phyloP scores from a whole-genome alignment of 257 asterid species.

The Mentha longifolia region DNA sequence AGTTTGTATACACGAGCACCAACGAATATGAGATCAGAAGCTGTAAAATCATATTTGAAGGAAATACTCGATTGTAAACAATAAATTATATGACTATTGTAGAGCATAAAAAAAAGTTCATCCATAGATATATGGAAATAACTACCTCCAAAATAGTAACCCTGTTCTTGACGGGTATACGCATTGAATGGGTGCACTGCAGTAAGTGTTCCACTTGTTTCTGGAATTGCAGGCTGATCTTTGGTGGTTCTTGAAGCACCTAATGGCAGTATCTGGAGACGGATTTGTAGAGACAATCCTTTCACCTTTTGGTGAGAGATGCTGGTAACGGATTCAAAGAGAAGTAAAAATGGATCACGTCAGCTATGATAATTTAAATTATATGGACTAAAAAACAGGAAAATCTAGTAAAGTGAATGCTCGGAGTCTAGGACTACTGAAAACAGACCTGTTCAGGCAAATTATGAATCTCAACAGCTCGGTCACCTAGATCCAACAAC shows the following conservation, averaged over 20 bases:
- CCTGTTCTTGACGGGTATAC: slow-evolving; percentile 69
- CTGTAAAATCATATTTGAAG: slow-evolving; percentile 2
- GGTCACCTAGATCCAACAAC: slow-evolving; percentile 66
- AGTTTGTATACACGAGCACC: slow-evolving; percentile 17
- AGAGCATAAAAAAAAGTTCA: slow-evolving; percentile 18
- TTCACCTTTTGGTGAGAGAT: slow-evolving; percentile 81
- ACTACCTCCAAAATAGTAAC: slow-evolving; percentile 81
- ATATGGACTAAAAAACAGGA: too few species aligned
- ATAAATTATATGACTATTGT: slow-evolving; percentile 1
- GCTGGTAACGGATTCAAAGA: slow-evolving; percentile 57
- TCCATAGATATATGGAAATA: slow-evolving; percentile 26
- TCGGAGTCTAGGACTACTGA: neutral
- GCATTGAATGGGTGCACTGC: slow-evolving; percentile 57
- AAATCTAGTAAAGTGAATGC: slow-evolving; percentile 23
- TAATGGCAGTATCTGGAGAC: slow-evolving; percentile 63
- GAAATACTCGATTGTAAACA: slow-evolving; percentile 12
- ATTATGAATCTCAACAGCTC: slow-evolving; percentile 71
- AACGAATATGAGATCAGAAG: slow-evolving; percentile 1
- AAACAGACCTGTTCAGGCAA: slow-evolving; percentile 74
- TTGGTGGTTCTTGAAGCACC: slow-evolving; percentile 67
- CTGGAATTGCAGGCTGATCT: slow-evolving; percentile 66
- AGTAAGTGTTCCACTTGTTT: slow-evolving; percentile 58
- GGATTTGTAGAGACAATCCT: slow-evolving; percentile 72
- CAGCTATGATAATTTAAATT: slow-evolving; percentile 41
- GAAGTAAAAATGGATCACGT: slow-evolving; percentile 39